Percentiles rank a stretch among this genome's conserved stretches.
Evolutionary conservation across 495 filamentous ascomycete species (phyloP).

Genomic region (Talaromyces wortmannii): DNA sequence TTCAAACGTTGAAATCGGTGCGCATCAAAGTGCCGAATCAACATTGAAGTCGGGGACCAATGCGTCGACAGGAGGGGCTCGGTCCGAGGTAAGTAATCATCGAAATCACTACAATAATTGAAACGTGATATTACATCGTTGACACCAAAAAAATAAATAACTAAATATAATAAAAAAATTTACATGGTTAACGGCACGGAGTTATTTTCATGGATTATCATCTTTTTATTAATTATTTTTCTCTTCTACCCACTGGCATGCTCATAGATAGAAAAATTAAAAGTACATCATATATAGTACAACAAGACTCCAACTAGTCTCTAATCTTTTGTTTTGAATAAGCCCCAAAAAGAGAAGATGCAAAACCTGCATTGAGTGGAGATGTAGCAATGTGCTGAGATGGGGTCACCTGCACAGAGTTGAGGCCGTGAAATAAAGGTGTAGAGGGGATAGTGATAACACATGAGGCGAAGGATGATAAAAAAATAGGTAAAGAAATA

Average conservation of each 20-base stretch:
- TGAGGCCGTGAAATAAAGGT: neutral
- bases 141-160: too few relatives aligned
- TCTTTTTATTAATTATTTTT: neutral
- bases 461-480: constrained; percentile 2
- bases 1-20: neutral
- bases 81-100: constrained; percentile 2
- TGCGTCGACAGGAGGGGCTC: neutral
- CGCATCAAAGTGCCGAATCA: neutral
- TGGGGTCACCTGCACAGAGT: neutral
- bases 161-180: too few relatives aligned
- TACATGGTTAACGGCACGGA: too few relatives aligned
- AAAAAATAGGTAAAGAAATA: neutral
- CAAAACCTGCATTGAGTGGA: constrained; percentile 4
- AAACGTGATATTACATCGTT: too few relatives aligned
- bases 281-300: constrained; percentile 5
- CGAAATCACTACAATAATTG: too few relatives aligned
- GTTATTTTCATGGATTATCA: too few relatives aligned
- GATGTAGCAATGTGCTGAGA: neutral
- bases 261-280: neutral
- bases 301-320: neutral
- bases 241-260: neutral
- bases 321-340: neutral
- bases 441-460: constrained; percentile 1
- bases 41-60: neutral
- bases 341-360: neutral